Evolutionary conservation across 306 rosid genomes (phyloP).

Genomic region (Gastrolobium villosum): DNA sequence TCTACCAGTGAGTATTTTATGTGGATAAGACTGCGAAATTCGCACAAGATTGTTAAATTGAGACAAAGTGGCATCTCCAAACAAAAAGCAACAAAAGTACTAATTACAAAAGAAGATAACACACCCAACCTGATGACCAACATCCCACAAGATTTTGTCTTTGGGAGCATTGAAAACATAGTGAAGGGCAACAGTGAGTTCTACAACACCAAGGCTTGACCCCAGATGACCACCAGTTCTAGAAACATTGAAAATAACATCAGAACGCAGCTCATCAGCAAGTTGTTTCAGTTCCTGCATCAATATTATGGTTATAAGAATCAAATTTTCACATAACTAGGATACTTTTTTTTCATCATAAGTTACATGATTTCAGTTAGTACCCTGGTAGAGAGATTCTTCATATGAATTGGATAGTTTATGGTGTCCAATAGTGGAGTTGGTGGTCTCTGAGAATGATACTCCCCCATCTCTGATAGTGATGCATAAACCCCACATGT

Average conservation of each 20-base stretch:
- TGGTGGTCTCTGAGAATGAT: slow-evolving; percentile 75
- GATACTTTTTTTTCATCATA: slow-evolving; percentile 9
- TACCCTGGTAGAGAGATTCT: slow-evolving; percentile 87
- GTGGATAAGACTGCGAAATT: slow-evolving; percentile 80
- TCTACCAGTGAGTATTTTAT: slow-evolving; percentile 95
- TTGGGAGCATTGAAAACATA: slow-evolving; percentile 89
- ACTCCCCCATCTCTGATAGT: slow-evolving; percentile 72
- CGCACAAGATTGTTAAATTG: slow-evolving; percentile 21
- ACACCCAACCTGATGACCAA: slow-evolving; percentile 90
- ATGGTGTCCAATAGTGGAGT: slow-evolving; percentile 93
- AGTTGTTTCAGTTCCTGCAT: slow-evolving; percentile 86
- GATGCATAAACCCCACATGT: slow-evolving; percentile 71
- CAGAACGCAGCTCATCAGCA: slow-evolving; percentile 84
- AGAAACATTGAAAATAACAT: slow-evolving; percentile 87
- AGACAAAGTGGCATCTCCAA: slow-evolving; percentile 14
- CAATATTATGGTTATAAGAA: slow-evolving; percentile 7
- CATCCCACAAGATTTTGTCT: slow-evolving; percentile 95
- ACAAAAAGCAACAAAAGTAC: slow-evolving; percentile 35
- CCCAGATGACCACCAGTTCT: slow-evolving; percentile 96
- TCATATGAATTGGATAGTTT: slow-evolving; percentile 94
- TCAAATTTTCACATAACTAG: slow-evolving; percentile 12
- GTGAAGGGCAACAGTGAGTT: slow-evolving; percentile 95
- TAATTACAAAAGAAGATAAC: slow-evolving; percentile 7
- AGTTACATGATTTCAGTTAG: slow-evolving; percentile 8
- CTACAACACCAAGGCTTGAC: slow-evolving; percentile 96